Percentiles rank a stretch among this genome's conserved stretches.
Evolutionary conservation across 768 basidiomycete genomes (phyloP).

Genomic region (Holtermannia corniformis): DNA sequence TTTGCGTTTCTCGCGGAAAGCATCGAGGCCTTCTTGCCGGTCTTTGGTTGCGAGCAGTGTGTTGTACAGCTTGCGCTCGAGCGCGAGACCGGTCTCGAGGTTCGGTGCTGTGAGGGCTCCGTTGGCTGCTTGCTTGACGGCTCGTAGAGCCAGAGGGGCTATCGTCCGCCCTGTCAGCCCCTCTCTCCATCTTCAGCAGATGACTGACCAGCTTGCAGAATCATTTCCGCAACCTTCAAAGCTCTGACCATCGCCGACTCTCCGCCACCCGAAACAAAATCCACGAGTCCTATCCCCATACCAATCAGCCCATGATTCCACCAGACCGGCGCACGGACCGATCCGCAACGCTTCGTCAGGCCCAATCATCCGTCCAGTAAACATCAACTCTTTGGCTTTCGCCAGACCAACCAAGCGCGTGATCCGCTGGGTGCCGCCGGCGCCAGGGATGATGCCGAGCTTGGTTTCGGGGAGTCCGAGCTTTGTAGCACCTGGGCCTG

Average conservation of each 20-base stretch:
- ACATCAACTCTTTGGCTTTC: conserved; percentile 81
- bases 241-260: neutral
- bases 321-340: too few species aligned
- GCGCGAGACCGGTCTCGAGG: conserved; percentile 80
- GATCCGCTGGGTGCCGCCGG: conserved; percentile 86
- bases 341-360: conserved; percentile 64
- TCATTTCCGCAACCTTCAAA: neutral
- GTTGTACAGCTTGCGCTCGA: conserved; percentile 79
- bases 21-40: conserved; percentile 69
- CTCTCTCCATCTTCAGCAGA: neutral
- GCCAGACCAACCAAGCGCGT: conserved; percentile 78
- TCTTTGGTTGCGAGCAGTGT: conserved; percentile 64
- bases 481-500: conserved; percentile 53
- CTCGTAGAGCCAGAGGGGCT: conserved; percentile 81
- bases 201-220: conserved; percentile 20
- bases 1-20: conserved; percentile 72
- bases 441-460: conserved; percentile 87
- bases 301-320: too few species aligned
- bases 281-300: neutral
- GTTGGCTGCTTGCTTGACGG: conserved; percentile 76
- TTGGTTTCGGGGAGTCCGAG: conserved; percentile 91
- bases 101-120: conserved; percentile 61
- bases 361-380: conserved; percentile 70
- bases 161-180: conserved; percentile 3
- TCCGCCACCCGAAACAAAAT: neutral